Base-by-base conservation (phyloP, 805 yeast genomes). In the Candida sanyiensis region DNA sequence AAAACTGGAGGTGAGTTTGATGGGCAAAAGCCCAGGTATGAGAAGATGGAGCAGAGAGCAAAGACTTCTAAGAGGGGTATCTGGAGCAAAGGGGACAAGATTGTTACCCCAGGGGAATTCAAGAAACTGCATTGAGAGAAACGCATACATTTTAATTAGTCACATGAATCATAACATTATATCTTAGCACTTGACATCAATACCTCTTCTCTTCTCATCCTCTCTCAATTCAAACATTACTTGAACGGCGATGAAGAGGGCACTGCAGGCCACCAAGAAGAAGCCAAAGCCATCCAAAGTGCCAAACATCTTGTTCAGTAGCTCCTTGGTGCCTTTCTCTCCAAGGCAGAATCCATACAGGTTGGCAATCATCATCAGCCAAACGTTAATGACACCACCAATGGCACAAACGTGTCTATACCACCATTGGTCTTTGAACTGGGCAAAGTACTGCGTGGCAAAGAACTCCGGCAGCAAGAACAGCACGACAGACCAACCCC, bases 341-440 rank as follows among this genome's bases (percentile, higher is more conserved):
- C 97, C 97, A 24, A 93, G 69, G 51, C 97, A 93, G 61, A 93
- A 93, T 0, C 99, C 99, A 54, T 83, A 87, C 38, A 94, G 63
- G 53, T 93, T 93, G 12, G 97, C 97, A 47, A 88, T 72, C 88
- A 93, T 88, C 98, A 93, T 90, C 82, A 90, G 73, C 96, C 96
- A 90, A 41, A 93, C 82, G 59, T 93, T 93, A 17, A 71, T 54
- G 21, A 89, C 94, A 4, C 90, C 96, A 3, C 98, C 98, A 6
- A 76, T 48, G 0, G 88, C 96, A 61, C 96, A 85, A 11, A 80
- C 52, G 56, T 82, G 84, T 49, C 97, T 73, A 59, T 72, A 93
- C 85, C 90, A 80, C 67, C 80, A 71, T 41, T 61, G 51, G 8
- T 61, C 49, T 12, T 64, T 62, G 52, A 62, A 78, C 43, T 56